Evolutionary conservation across 805 yeast genomes (phyloP), one percentile per base, ranked within the genome.

Genomic region (Ogataea neopini): DNA sequence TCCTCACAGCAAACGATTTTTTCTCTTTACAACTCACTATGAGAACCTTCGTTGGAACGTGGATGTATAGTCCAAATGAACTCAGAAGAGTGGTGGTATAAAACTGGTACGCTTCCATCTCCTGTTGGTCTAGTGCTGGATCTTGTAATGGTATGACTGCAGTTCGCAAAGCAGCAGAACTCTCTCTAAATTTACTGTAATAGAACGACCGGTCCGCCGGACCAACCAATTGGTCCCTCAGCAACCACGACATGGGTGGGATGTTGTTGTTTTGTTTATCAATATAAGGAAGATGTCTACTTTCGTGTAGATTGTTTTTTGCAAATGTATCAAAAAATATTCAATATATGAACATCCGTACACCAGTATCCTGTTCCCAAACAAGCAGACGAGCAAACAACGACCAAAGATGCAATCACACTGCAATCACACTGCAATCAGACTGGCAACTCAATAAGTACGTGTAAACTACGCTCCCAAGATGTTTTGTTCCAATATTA

Each of bases 41-140:
- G 1, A 62, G 30, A 2, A 61, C 14, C 6, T 53, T 48, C 3
- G 61, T 54, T 4, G 55, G 48, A 4, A 29, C 15, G 36, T 62
- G 64, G 3, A 62, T 20, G 39, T 62, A 62, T 1, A 64, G 40
- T 1, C 68, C 69, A 49, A 58, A 62, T 8, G 62, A 29, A 39
- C 66, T 60, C 19, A 62, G 40, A 7, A 52, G 45, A 3, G 49
- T 51, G 1, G 63, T 52, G 2, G 67, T 54, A 13, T 26, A 26
- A 2, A 64, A 29, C 0, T 40, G 40, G 9, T 47, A 32, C 3
- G 14, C 10, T 5, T 43, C 22, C 18, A 51, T 15, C 19, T 32
- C 40, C 2, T 35, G 36, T 3, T 17, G 11, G 5, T 33, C 28
- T 17, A 58, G 35, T 15, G 53, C 43, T 5, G 61, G 59, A 26